Base-by-base conservation (phyloP, 1,284 basidiomycete species). In the Leccinum griseonigrum region DNA sequence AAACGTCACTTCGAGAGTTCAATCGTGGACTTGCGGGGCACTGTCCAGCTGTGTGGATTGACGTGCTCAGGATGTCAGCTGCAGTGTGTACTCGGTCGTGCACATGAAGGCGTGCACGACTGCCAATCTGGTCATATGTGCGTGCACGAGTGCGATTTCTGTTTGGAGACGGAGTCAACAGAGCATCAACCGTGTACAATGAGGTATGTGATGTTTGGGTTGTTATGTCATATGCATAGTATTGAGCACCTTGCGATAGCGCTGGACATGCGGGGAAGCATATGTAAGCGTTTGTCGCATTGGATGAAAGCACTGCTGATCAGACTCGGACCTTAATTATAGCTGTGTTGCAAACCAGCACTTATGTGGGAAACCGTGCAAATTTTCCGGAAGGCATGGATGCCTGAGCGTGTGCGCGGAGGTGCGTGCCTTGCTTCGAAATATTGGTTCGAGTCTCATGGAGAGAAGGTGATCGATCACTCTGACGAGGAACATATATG, bases 201-300 rank as follows among this genome's bases (percentile, higher is more conserved):
- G 64, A 76, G 72, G 84, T 85, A 64, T 53, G 81, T 75, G 9
- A 26, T 10, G 4, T 34, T 29, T 54, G 0, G 5, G 29, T 52
- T 22, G 3, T 28, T 8, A 10, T 43, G 4, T 10, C 16, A 0
- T 28, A 14, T 3, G 0, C 9, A 14, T 7, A 2, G 16, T 55
- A 6, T 48, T 59, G 29, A 63, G 11, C 51, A 26, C 3, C 0
- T 48, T 29, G 16, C 1, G 0, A 4, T 59, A 87, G 85, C 14
- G 85, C 84, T 13, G 85, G 86, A 0, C 85, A 87, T 62, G 69
- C 78, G 9, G 83, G 83, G 16, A 73, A 71, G 8, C 85, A 87
- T 63, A 77, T 85, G 84, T 84, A 54, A 1, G 70, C 56, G 76
- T 63, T 52, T 10, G 18, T 28, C 55, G 3, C 8, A 16, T 28